Conservation (phyloP, 2,329 filamentous ascomycete species). For the Beauveria brongniartii region DNA sequence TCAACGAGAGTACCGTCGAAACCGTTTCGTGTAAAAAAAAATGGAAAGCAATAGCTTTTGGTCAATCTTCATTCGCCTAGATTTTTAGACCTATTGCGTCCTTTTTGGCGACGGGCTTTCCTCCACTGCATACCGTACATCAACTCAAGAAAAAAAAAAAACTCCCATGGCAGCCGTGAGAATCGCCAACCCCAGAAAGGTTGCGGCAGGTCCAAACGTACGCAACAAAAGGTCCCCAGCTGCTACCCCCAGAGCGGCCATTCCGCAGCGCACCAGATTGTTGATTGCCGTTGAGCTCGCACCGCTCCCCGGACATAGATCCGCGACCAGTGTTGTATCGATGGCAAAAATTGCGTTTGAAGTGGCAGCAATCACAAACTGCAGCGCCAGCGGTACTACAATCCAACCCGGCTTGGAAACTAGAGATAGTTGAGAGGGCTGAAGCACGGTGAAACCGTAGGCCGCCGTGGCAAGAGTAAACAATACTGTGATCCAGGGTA, state of each 20-base stretch:
- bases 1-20: not conserved
- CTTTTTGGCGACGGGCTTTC: not conserved
- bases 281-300: not conserved
- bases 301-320: not conserved
- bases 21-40: not conserved
- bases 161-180: not conserved
- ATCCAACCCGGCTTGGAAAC: not conserved
- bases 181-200: conserved; percentile 7
- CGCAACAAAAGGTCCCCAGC: not conserved
- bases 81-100: not conserved
- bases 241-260: not conserved
- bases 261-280: not conserved
- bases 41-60: not conserved
- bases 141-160: not conserved
- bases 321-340: not conserved
- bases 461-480: not conserved
- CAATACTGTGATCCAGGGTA: not conserved
- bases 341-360: not conserved
- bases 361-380: not conserved
- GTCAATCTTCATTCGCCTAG: not conserved
- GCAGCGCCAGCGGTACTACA: not conserved
- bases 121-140: not conserved
- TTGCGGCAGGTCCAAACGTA: not conserved
- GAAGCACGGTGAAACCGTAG: not conserved
- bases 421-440: not conserved